A percentile compares a stretch with the other conserved stretches of the same genome.
Conservation (phyloP, 306 rosid species). For the Prunus fruticosa region DNA sequence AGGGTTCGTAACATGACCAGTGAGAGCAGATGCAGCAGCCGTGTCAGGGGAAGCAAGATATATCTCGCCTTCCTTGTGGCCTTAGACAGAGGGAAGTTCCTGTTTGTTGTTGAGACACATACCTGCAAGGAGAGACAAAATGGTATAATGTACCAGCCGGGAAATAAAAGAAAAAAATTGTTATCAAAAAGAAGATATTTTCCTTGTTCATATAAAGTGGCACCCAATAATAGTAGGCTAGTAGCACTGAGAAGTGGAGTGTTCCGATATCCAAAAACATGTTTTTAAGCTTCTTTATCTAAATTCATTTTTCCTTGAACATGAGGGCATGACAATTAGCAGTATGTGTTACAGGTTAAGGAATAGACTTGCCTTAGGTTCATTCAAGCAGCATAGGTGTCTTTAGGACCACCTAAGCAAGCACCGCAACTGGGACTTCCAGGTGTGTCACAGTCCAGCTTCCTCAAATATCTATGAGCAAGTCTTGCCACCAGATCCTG, state of each 20-base stretch:
- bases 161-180: neutral
- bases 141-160: neutral
- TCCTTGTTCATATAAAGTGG: neutral
- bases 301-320: neutral
- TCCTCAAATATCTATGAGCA: constrained; percentile 98
- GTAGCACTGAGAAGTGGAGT: neutral
- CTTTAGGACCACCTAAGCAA: constrained; percentile 97
- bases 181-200: neutral
- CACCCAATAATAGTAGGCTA: neutral
- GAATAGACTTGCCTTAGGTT: constrained; percentile 60
- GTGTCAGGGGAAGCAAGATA: constrained; percentile 94
- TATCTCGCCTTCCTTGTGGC: constrained; percentile 90
- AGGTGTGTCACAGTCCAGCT: constrained; percentile 99
- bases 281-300: neutral
- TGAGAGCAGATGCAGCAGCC: constrained; percentile 97
- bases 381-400: constrained; percentile 88
- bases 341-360: neutral
- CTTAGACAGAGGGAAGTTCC: constrained; percentile 99
- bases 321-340: neutral
- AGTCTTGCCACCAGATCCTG: constrained; percentile 94
- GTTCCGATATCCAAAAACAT: neutral
- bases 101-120: constrained; percentile 77
- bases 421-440: constrained; percentile 97
- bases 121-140: constrained; percentile 58
- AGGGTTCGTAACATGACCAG: constrained; percentile 91